Conservation (phyloP, 2,329 filamentous ascomycete species). For the Mariannaea sp. region DNA sequence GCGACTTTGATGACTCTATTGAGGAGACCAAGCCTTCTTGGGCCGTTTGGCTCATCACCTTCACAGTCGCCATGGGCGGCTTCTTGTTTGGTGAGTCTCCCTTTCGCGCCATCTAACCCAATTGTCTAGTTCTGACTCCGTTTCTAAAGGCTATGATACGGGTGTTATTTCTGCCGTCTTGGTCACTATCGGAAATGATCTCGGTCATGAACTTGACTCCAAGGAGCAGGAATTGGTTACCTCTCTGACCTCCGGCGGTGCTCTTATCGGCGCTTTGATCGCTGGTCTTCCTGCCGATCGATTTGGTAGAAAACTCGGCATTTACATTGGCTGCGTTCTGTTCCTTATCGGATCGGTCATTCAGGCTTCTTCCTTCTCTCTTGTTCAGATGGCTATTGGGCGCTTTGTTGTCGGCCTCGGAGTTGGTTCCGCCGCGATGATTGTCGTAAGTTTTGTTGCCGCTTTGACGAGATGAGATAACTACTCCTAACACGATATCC, state of each 20-base stretch:
- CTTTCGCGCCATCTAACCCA: neutral
- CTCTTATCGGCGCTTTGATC: conserved; percentile 28
- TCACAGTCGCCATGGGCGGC: conserved; percentile 37
- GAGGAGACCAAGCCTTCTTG: conserved; percentile 33
- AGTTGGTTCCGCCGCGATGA: conserved; percentile 53
- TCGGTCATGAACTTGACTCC: conserved; percentile 17
- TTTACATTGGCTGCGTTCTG: conserved; percentile 28
- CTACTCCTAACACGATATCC: neutral
- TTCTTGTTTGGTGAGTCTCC: conserved; percentile 32
- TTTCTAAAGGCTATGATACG: conserved; percentile 50
- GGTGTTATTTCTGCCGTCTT: conserved; percentile 55
- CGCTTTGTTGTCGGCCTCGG: conserved; percentile 53
- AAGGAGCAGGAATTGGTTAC: conserved; percentile 54
- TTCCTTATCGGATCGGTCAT: conserved; percentile 26
- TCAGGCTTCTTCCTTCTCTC: conserved; percentile 24
- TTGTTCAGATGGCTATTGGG: conserved; percentile 29
- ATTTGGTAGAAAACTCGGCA: conserved; percentile 26
- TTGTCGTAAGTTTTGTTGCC: conserved; percentile 38
- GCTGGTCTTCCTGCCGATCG: conserved; percentile 28
- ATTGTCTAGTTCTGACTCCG: neutral
- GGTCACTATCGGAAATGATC: conserved; percentile 44
- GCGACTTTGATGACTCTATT: conserved; percentile 34
- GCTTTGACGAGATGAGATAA: neutral
- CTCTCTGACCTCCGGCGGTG: conserved; percentile 50
- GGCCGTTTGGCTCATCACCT: conserved; percentile 36